Evolutionary conservation across 805 yeast species (phyloP).

Genomic region (Nakazawaea molendinolei): DNA sequence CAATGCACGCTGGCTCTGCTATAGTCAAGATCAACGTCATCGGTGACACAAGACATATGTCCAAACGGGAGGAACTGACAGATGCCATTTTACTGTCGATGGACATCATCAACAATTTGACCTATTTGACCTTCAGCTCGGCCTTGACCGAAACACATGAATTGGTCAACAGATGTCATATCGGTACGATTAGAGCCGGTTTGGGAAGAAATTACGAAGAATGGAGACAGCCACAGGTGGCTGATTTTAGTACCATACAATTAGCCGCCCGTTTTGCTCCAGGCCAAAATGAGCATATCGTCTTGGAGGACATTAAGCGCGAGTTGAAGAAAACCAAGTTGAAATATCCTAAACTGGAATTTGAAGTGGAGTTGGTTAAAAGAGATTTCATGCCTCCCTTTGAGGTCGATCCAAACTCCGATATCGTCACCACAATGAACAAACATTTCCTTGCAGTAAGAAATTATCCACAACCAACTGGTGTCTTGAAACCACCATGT

Average conservation of each 20-base stretch:
- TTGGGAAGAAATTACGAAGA: conserved; percentile 22
- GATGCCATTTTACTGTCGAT: conserved; percentile 24
- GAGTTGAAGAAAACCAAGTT: conserved; percentile 20
- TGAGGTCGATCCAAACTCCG: conserved; percentile 18
- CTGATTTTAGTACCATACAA: conserved; percentile 25
- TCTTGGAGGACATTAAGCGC: conserved; percentile 18
- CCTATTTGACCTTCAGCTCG: conserved; percentile 21
- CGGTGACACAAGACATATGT: conserved; percentile 27
- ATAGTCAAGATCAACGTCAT: conserved; percentile 22
- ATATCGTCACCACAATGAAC: conserved; percentile 16
- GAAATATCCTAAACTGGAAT: conserved; percentile 19
- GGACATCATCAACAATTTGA: conserved; percentile 22
- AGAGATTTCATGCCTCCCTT: conserved; percentile 21
- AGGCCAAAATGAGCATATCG: conserved; percentile 21
- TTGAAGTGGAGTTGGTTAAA: conserved; percentile 16
- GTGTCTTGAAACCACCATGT: conserved; percentile 21
- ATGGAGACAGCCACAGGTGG: conserved; percentile 27
- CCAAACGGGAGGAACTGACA: conserved; percentile 26
- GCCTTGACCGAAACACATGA: conserved; percentile 19
- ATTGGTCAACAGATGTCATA: conserved; percentile 24
- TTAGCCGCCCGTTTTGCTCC: conserved; percentile 27
- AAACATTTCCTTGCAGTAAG: conserved; percentile 15
- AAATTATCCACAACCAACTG: conserved; percentile 19
- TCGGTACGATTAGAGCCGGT: conserved; percentile 25
- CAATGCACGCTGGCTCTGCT: conserved; percentile 26